Base-by-base conservation (phyloP, 306 rosid genomes). In the Fragaria iinumae region DNA sequence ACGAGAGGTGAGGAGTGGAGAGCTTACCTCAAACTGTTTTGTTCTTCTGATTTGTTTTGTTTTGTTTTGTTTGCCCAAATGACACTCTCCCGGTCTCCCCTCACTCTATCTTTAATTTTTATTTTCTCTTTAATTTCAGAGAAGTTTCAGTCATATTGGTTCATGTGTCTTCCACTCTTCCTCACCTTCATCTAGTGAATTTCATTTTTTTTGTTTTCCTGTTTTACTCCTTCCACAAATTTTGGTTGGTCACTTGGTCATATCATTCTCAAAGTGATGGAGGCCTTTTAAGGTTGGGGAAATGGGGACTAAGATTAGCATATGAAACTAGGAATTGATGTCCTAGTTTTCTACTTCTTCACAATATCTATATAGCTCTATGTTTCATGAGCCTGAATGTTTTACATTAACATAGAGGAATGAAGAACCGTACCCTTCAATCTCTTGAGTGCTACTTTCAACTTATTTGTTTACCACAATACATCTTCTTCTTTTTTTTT, bases 11-110 rank as follows among this genome's bases (percentile, higher is more conserved):
- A 16, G 41, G 77, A 45, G 67, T 5, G 4, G 4, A 4, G 56
- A 59, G 77, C 77, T 74, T 62, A 47, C 78, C 76, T 60, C 8
- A 32, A 23, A 21, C 20, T 74, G 70, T 74, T 60, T 25, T 74
- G 9, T 45, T 74, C 14, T 47, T 63, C n/a, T 11, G 16, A 29
- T 72, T 36, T 72, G 64, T 53, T 60, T 62, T 74, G 20, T 74
- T 45, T 74, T n/a, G n/a, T n/a, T n/a, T n/a, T 25, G 1, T 25
- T 25, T 25, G n/a, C 23, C 77, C 27, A 60, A 64, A 43, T 27
- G 45, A 59, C 3, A 3, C 67, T 27, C 56, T 2, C 55, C 17
- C 47, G 0, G 25, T 52, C 57, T 4, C 59, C 59, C n/a, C 62
- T 0, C 63, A 8, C 14, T 56, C 63, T 21, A 3, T 49, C 60